phyloP scores from a whole-genome alignment of 116 monocot species.

The Posidonia oceanica region DNA sequence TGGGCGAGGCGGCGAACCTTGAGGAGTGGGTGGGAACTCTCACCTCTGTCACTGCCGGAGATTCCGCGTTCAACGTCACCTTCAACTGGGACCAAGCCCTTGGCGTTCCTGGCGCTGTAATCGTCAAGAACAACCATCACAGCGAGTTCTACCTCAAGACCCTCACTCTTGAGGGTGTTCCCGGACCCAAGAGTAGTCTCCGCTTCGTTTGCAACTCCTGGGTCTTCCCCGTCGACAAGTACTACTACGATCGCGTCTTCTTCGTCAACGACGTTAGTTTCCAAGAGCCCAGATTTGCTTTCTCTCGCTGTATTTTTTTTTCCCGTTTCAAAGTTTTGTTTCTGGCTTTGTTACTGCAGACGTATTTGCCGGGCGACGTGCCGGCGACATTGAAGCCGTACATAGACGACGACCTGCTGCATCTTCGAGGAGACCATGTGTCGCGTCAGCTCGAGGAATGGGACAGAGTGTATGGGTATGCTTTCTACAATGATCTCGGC shows the following conservation, averaged over 20 bases:
- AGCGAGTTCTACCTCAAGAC: constrained; percentile 60
- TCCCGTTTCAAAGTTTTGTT: background rate
- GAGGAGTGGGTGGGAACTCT: constrained; percentile 13
- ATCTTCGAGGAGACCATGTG: constrained; percentile 38
- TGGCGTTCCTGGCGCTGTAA: constrained; percentile 60
- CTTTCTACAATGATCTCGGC: constrained; percentile 64
- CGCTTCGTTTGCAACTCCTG: constrained; percentile 86
- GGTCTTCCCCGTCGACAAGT: constrained; percentile 43
- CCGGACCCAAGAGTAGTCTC: constrained; percentile 15
- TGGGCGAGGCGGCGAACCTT: constrained; percentile 10
- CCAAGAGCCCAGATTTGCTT: background rate
- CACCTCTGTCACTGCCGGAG: constrained; percentile 8
- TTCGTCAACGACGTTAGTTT: constrained; percentile 16
- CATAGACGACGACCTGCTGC: constrained; percentile 35
- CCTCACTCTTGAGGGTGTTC: constrained; percentile 27
- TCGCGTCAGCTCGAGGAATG: constrained; percentile 34
- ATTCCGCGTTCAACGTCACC: constrained; percentile 11
- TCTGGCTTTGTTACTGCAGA: constrained; percentile 14
- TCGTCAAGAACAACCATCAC: constrained; percentile 42
- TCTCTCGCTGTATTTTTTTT: background rate
- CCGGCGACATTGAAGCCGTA: constrained; percentile 31
- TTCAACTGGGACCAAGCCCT: constrained; percentile 26
- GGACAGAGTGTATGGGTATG: constrained; percentile 52
- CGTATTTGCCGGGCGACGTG: constrained; percentile 35
- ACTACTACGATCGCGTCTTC: constrained; percentile 27